Evolutionary conservation across 1,284 basidiomycete species (phyloP).

Genomic region (Ceratobasidium sp.): DNA sequence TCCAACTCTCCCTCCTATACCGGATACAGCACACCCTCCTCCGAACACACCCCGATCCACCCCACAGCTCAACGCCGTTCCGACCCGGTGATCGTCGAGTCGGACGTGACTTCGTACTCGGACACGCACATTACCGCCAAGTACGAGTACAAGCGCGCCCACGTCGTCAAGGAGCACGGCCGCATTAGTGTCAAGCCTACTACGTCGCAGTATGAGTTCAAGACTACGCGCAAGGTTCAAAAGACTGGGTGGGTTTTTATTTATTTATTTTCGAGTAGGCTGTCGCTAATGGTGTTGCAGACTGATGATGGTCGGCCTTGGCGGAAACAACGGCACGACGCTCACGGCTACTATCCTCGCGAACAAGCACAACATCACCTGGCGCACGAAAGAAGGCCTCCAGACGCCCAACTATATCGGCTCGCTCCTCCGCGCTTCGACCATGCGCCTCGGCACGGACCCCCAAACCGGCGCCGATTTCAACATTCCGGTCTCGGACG

Average conservation of each 20-base stretch:
- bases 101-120: constrained; percentile 84
- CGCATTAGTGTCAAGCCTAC: constrained; percentile 82
- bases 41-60: constrained; percentile 71
- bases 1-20: constrained; percentile 60
- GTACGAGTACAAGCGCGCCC: constrained; percentile 85
- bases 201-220: constrained; percentile 87
- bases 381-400: constrained; percentile 93
- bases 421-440: constrained; percentile 93
- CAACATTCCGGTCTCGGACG: constrained; percentile 91
- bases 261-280: background rate
- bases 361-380: constrained; percentile 94
- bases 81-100: constrained; percentile 85
- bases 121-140: constrained; percentile 86
- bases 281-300: no score
- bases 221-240: constrained; percentile 87
- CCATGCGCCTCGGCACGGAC: constrained; percentile 91
- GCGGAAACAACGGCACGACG: constrained; percentile 98
- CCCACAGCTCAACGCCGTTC: constrained; percentile 86
- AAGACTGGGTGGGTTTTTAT: constrained; percentile 85
- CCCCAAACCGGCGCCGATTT: constrained; percentile 89
- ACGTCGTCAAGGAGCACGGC: constrained; percentile 74
- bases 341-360: constrained; percentile 95
- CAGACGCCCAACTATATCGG: constrained; percentile 98
- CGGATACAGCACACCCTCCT: constrained; percentile 74
- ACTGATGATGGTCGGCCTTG: constrained; percentile 95